phyloP scores from a whole-genome alignment of 202 grass and related monocot genomes.

The Alloteropsis angusta region DNA sequence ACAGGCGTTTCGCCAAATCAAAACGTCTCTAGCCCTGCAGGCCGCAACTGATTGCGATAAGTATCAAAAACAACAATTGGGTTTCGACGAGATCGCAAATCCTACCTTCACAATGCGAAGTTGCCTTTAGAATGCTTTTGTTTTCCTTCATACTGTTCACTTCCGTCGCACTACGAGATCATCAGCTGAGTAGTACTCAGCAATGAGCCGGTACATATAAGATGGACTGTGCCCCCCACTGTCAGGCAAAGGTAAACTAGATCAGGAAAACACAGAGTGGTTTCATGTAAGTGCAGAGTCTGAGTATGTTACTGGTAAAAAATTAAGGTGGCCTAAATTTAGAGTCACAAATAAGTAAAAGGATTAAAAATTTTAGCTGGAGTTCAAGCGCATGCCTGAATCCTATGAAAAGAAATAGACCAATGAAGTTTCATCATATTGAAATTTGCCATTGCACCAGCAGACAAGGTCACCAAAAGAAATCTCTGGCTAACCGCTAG shows the following conservation, averaged over 20 bases:
- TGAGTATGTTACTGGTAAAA: not conserved
- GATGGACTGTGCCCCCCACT: conserved; percentile 93
- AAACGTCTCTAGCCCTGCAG: not conserved
- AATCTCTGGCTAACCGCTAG: not conserved
- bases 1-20: conserved; percentile 6
- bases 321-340: not conserved
- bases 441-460: not conserved
- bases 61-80: not conserved
- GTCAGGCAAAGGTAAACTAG: conserved; percentile 18
- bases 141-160: conserved; percentile 42
- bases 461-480: not conserved
- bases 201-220: conserved; percentile 84
- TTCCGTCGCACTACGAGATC: conserved; percentile 57
- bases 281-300: not conserved
- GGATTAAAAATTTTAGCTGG: not conserved
- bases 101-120: conserved; percentile 6
- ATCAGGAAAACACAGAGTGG: not conserved
- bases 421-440: not conserved
- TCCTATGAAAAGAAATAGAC: not conserved
- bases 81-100: not conserved
- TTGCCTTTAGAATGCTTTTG: not conserved
- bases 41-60: not conserved
- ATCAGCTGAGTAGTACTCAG: conserved; percentile 96
- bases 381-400: not conserved
- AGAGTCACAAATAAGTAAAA: not conserved